Conservation (phyloP, 179 eudicot genomes). For the Beta corolliflora region DNA sequence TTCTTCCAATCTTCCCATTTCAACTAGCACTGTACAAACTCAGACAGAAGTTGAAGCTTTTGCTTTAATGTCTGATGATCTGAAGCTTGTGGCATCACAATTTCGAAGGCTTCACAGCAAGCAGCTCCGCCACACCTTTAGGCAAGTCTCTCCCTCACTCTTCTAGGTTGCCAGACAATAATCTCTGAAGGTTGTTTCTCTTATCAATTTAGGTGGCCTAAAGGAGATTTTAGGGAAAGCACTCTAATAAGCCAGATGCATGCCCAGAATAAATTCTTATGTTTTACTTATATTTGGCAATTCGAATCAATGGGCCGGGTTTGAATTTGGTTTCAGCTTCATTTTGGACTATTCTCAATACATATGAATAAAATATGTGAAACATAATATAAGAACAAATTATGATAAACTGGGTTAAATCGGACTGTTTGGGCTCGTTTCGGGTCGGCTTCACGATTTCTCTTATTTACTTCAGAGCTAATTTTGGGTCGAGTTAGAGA, state of each 20-base stretch:
- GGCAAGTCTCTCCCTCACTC: constrained; percentile 29
- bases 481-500: no score
- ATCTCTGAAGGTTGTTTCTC: constrained; percentile 14
- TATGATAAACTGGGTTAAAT: no score
- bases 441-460: no score
- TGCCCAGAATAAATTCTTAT: not conserved
- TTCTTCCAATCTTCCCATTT: constrained; percentile 58
- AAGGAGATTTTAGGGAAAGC: not conserved
- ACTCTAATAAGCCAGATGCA: not conserved
- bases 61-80: constrained; percentile 61
- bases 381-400: no score
- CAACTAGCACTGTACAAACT: constrained; percentile 66
- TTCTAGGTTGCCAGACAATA: not conserved
- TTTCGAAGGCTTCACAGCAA: constrained; percentile 69
- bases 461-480: no score
- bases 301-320: no score
- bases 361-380: no score
- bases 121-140: constrained; percentile 68
- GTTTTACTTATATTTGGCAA: not conserved
- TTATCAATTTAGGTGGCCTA: not conserved
- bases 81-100: constrained; percentile 64
- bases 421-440: no score
- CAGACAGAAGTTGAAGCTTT: constrained; percentile 71
- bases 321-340: no score
- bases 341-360: no score